These are phyloP conservation scores for Powellomyces hirtus DNA, from an alignment of 192 early-diverging fungal genomes.

Conservation along the genomic window DNA sequence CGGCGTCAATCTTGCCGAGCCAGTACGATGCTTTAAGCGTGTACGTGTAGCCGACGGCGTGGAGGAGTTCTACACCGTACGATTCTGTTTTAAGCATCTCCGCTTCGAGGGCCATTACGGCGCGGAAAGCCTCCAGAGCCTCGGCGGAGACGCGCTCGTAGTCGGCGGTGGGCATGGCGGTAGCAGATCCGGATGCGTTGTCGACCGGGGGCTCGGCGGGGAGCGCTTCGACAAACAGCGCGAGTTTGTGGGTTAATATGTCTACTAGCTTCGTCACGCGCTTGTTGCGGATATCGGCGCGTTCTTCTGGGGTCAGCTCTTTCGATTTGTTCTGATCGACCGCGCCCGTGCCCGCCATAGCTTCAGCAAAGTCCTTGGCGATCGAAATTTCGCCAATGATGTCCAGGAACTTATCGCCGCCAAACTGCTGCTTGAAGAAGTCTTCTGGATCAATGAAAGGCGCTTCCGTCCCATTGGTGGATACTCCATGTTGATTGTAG, in stretches of 20 bases:
- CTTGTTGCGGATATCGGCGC: constrained; percentile 47
- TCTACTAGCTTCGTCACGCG: constrained; percentile 71
- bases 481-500: constrained; percentile 86
- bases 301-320: constrained; percentile 52
- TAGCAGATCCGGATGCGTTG: constrained; percentile 3
- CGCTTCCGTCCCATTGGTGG: constrained; percentile 58
- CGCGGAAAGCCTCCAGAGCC: constrained; percentile 63
- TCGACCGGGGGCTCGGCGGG: constrained; percentile 29
- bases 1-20: constrained; percentile 55
- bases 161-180: not conserved
- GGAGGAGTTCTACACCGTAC: constrained; percentile 90
- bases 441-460: constrained; percentile 81
- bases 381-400: constrained; percentile 98
- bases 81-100: constrained; percentile 86
- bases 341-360: constrained; percentile 60
- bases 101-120: constrained; percentile 75
- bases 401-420: constrained; percentile 94
- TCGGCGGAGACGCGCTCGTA: constrained; percentile 45
- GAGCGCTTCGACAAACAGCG: constrained; percentile 70
- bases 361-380: constrained; percentile 86
- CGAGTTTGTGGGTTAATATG: constrained; percentile 75
- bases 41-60: constrained; percentile 92
- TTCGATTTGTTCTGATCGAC: constrained; percentile 54
- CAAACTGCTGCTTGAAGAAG: constrained; percentile 96
- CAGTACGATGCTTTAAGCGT: constrained; percentile 84